phyloP scores from a whole-genome alignment of 306 rosid genomes.

The Geum urbanum region DNA sequence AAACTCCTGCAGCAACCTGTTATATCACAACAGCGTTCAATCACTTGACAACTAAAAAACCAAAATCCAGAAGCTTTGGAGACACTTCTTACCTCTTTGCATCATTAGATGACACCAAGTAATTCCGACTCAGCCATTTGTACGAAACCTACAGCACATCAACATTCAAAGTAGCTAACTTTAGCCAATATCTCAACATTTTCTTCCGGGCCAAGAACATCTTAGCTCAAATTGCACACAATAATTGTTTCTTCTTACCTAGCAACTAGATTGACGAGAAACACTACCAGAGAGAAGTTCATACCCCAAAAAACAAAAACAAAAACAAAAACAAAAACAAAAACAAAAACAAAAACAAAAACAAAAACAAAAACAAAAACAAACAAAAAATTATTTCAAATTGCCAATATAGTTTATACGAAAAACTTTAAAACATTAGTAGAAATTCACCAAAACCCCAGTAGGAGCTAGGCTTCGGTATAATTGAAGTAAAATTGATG shows the following conservation, averaged over 20 bases:
- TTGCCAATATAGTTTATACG: neutral
- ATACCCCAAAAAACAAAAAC: neutral
- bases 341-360: no score
- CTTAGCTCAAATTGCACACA: neutral
- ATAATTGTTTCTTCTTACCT: neutral
- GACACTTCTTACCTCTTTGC: constrained; percentile 63
- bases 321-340: no score
- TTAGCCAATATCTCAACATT: neutral
- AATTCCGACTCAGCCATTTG: constrained; percentile 95
- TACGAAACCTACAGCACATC: constrained; percentile 60
- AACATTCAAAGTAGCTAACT: neutral
- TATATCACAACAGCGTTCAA: constrained; percentile 21
- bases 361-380: no score
- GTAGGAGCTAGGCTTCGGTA: neutral
- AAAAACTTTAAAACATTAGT: neutral
- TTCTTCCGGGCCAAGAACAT: neutral
- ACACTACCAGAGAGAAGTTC: neutral
- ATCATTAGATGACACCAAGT: constrained; percentile 67
- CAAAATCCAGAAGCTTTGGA: constrained; percentile 1
- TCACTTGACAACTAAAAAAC: constrained; percentile 8
- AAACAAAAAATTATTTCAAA: neutral
- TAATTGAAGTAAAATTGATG: neutral
- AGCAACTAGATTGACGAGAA: neutral
- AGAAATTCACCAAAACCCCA: neutral
- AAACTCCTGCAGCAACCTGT: constrained; percentile 84